Evolutionary conservation across 1,139 yeast genomes (phyloP).

Genomic region (Kurtzmaniella quercitrusa): DNA sequence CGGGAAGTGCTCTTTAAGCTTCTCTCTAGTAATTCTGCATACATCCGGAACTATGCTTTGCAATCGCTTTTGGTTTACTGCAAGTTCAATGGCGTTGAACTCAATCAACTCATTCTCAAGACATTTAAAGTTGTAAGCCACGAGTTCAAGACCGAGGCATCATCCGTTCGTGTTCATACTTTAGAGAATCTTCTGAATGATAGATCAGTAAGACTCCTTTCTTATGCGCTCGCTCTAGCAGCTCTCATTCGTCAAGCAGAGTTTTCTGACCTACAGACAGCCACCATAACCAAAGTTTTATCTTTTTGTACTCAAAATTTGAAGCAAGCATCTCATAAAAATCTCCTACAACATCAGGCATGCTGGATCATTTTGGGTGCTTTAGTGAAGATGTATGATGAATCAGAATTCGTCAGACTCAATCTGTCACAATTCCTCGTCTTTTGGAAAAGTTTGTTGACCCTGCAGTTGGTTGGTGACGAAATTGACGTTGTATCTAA

Average conservation of each 20-base stretch:
- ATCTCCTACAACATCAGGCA: slow-evolving; percentile 18
- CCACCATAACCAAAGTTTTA: slow-evolving; percentile 38
- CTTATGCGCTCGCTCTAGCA: slow-evolving; percentile 36
- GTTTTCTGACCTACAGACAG: slow-evolving; percentile 33
- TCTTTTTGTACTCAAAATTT: slow-evolving; percentile 47
- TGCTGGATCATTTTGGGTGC: slow-evolving; percentile 79
- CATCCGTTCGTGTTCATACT: slow-evolving; percentile 6
- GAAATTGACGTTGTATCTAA: slow-evolving; percentile 32
- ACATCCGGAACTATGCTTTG: slow-evolving; percentile 35
- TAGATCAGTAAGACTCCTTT: slow-evolving; percentile 22
- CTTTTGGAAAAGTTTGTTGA: slow-evolving; percentile 79
- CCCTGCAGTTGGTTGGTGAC: slow-evolving; percentile 40
- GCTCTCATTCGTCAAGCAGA: slow-evolving; percentile 37
- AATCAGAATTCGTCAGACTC: slow-evolving; percentile 55
- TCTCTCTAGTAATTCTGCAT: slow-evolving; percentile 28
- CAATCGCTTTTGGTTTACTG: slow-evolving; percentile 31
- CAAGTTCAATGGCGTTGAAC: slow-evolving; percentile 28
- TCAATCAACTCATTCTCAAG: slow-evolving; percentile 32
- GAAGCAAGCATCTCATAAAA: slow-evolving; percentile 28
- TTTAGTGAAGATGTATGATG: slow-evolving; percentile 64
- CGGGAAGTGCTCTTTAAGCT: slow-evolving; percentile 29
- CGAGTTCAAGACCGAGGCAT: slow-evolving; percentile 22
- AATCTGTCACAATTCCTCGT: slow-evolving; percentile 72
- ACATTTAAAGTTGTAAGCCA: slow-evolving; percentile 30
- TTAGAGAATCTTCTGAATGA: slow-evolving; percentile 23